Conservation (phyloP, 805 yeast species). For the Brettanomyces custersianus region DNA sequence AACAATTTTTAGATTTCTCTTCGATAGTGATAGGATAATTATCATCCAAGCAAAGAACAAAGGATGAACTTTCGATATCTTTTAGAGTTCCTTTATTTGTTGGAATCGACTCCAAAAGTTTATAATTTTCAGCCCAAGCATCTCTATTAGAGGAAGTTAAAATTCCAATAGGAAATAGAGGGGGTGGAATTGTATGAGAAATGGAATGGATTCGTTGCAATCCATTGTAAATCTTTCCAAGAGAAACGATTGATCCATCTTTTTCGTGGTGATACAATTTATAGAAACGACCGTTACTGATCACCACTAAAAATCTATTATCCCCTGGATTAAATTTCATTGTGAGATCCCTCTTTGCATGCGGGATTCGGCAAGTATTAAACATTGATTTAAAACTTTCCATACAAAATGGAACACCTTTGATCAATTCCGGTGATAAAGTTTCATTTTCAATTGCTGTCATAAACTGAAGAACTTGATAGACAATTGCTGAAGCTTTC, state of each 20-base stretch:
- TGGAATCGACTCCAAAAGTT: slow-evolving; percentile 50
- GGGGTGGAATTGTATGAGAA: slow-evolving; percentile 24
- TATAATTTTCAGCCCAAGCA: slow-evolving; percentile 57
- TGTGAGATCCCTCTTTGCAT: slow-evolving; percentile 52
- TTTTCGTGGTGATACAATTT: slow-evolving; percentile 56
- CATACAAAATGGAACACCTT: slow-evolving; percentile 83
- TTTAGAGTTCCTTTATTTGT: slow-evolving; percentile 52
- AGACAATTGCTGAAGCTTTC: slow-evolving; percentile 70
- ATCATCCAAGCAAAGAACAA: slow-evolving; percentile 74
- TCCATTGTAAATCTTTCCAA: slow-evolving; percentile 46
- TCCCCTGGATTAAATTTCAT: slow-evolving; percentile 32
- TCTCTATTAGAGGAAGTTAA: slow-evolving; percentile 84
- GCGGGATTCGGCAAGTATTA: slow-evolving; percentile 81
- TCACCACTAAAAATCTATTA: slow-evolving; percentile 64
- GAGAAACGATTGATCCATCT: slow-evolving; percentile 34
- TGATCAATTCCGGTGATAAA: slow-evolving; percentile 72
- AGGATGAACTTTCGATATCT: slow-evolving; percentile 68
- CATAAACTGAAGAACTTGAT: slow-evolving; percentile 61
- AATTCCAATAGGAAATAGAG: slow-evolving; percentile 59
- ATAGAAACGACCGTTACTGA: slow-evolving; percentile 71
- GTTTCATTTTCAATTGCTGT: slow-evolving; percentile 58
- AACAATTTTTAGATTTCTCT: slow-evolving; percentile 73
- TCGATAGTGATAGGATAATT: slow-evolving; percentile 63
- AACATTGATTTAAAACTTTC: slow-evolving; percentile 87
- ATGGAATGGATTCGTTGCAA: slow-evolving; percentile 43